Percentiles rank a stretch among this genome's conserved stretches.
These are phyloP conservation scores for Colletotrichum phormii DNA, from an alignment of 2,329 filamentous ascomycete genomes.

Conservation along the genomic window DNA sequence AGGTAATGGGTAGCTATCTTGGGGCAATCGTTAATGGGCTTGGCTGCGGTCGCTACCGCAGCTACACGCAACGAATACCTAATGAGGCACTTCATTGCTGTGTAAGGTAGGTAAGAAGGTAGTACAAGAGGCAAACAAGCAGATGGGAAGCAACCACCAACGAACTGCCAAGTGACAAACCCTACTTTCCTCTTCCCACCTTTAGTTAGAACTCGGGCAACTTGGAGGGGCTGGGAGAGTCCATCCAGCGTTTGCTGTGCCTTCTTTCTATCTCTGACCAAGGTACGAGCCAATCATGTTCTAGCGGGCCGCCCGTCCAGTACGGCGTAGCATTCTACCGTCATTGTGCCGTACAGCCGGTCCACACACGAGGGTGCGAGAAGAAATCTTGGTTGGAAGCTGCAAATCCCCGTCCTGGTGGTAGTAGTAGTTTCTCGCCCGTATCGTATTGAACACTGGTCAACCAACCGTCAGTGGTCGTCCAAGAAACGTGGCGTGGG, in stretches of 20 bases:
- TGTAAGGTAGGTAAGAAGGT: neutral
- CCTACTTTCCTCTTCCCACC: neutral
- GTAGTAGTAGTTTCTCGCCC: neutral
- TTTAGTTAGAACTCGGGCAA: neutral
- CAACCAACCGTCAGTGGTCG: neutral
- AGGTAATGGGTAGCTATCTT: neutral
- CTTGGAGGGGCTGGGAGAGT: neutral
- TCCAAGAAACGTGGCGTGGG: neutral
- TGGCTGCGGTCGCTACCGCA: neutral
- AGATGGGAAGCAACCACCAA: no score
- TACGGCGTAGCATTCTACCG: neutral
- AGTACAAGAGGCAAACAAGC: neutral
- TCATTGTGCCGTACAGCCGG: constrained; percentile 22
- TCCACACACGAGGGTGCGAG: constrained; percentile 14
- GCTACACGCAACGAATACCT: neutral
- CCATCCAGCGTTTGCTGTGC: neutral
- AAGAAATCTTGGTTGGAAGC: neutral
- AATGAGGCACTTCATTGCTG: no score
- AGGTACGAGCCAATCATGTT: constrained; percentile 9
- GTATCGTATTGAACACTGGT: neutral
- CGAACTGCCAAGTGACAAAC: neutral
- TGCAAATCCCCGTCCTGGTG: neutral
- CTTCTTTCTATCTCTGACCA: constrained; percentile 10
- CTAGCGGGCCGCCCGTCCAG: neutral
- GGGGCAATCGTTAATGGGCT: neutral